phyloP scores from a whole-genome alignment of 345 rosid species.

The Boechera stricta region DNA sequence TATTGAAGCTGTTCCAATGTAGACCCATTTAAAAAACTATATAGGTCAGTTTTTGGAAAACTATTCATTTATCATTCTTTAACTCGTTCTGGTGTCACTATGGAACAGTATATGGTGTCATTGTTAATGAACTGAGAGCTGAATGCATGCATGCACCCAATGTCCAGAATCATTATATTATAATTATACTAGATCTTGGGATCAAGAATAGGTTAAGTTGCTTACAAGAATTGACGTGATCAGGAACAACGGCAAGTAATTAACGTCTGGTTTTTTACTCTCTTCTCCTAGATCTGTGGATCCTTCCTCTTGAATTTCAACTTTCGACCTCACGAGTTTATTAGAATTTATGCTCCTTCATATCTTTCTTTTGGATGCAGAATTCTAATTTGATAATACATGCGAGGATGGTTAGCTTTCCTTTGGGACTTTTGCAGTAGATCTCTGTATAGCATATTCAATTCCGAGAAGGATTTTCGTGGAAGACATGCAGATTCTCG shows the following conservation, averaged over 20 bases:
- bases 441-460: constrained; percentile 2
- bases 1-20: constrained; percentile 80
- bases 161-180: neutral
- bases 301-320: constrained; percentile 4
- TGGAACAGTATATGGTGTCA: neutral
- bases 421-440: neutral
- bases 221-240: neutral
- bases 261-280: neutral
- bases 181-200: neutral
- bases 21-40: constrained; percentile 2
- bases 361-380: constrained; percentile 15
- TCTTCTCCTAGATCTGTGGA: neutral
- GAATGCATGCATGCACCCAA: neutral
- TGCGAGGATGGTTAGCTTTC: constrained; percentile 16
- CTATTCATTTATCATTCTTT: constrained; percentile 7
- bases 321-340: neutral
- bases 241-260: neutral
- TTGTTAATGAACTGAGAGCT: neutral
- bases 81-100: constrained; percentile 1
- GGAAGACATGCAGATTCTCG: neutral
- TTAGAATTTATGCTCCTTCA: neutral
- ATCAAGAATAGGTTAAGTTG: neutral
- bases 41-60: constrained; percentile 26
- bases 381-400: neutral
- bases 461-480: neutral